phyloP scores from a whole-genome alignment of 306 rosid genomes.

The Cucurbita pepo region DNA sequence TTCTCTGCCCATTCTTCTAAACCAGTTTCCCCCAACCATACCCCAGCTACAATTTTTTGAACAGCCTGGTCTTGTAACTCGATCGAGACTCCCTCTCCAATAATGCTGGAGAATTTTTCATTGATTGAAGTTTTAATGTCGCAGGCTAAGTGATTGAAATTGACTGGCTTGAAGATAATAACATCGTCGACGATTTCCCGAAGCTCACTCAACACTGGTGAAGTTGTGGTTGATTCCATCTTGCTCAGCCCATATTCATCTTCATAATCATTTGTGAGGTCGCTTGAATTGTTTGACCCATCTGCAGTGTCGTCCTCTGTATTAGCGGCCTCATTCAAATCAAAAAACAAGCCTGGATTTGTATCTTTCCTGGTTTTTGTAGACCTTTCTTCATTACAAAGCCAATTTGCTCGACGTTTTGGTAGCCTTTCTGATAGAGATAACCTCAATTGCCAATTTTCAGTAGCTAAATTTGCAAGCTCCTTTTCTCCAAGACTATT shows the following conservation, averaged over 20 bases:
- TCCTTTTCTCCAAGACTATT: constrained; percentile 34
- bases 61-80: constrained; percentile 68
- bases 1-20: constrained; percentile 70
- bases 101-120: constrained; percentile 32
- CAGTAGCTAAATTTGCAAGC: constrained; percentile 34
- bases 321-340: constrained; percentile 72
- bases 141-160: constrained; percentile 27
- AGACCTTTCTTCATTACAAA: constrained; percentile 40
- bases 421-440: constrained; percentile 33
- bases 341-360: constrained; percentile 36
- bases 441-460: constrained; percentile 60
- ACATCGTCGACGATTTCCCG: constrained; percentile 52
- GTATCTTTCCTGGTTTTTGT: constrained; percentile 48
- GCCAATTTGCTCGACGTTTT: constrained; percentile 71
- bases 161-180: constrained; percentile 67
- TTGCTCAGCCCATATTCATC: constrained; percentile 33
- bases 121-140: constrained; percentile 28
- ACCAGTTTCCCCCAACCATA: constrained; percentile 60
- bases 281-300: constrained; percentile 85
- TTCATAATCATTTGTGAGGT: constrained; percentile 71
- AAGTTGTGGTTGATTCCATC: constrained; percentile 8
- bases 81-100: constrained; percentile 40
- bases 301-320: constrained; percentile 53
- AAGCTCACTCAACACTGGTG: constrained; percentile 31
- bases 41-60: constrained; percentile 60